Percentiles rank a stretch among this genome's conserved stretches.
phyloP scores from a whole-genome alignment of 1,139 yeast genomes.

The Starmera stellimalicola region DNA sequence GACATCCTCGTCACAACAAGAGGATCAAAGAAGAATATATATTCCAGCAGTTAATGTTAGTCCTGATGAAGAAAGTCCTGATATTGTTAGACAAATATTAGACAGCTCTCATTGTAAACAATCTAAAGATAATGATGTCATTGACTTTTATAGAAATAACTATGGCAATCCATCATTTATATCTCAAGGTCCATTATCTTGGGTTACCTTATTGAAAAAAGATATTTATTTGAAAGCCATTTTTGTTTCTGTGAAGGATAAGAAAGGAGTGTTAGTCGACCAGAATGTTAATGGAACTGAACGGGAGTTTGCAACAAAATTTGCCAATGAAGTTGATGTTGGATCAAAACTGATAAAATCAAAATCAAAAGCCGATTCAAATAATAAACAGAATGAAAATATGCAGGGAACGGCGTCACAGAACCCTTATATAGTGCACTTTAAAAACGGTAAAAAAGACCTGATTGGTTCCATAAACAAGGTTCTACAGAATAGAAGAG shows the following conservation, averaged over 20 bases:
- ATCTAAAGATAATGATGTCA: constrained; percentile 1
- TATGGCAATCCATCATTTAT: constrained; percentile 17
- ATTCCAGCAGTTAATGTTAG: too few species aligned
- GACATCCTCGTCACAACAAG: too few species aligned
- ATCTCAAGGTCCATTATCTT: constrained; percentile 32
- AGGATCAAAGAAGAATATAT: too few species aligned
- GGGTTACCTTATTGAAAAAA: constrained; percentile 32
- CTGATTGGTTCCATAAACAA: background rate
- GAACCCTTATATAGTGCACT: constrained; percentile 1
- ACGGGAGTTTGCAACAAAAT: background rate
- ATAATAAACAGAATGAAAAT: too few species aligned
- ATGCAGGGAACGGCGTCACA: background rate
- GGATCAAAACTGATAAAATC: background rate
- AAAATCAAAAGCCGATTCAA: background rate
- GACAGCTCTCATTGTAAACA: too few species aligned
- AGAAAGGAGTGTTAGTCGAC: constrained; percentile 3
- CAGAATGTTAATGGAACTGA: constrained; percentile 1
- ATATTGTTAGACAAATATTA: too few species aligned
- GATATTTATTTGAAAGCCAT: constrained; percentile 24
- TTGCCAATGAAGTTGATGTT: background rate
- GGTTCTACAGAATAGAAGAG: constrained; percentile 7
- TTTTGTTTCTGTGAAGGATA: constrained; percentile 4
- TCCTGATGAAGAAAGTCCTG: background rate
- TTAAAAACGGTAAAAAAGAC: constrained; percentile 1
- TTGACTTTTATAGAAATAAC: constrained; percentile 9